Evolutionary conservation across 331 rosid genomes (phyloP), one percentile per base, ranked within the genome.

Genomic region (Pyrus hybrid): DNA sequence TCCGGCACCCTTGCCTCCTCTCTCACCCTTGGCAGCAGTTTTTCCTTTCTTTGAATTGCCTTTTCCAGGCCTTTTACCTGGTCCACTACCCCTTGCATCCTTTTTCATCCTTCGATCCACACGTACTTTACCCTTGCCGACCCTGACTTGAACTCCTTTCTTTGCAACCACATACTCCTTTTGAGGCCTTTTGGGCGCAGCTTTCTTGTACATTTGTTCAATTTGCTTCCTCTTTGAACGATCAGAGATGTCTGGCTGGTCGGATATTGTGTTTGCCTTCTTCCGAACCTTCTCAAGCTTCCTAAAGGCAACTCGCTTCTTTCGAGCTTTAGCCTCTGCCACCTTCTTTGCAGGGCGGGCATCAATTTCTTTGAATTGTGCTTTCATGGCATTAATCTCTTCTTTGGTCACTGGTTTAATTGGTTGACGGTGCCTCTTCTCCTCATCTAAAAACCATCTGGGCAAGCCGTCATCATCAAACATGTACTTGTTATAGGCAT

Each of bases 281-380:
- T 91, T 94, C 1, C 98, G 88, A 30, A 91, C 81, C 86, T 90
- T 91, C 88, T 94, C 98, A 21, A 94, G 96, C 77, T 86, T 88
- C 95, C 77, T 90, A 87, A 85, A 79, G 57, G 93, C 92, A 74
- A 23, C 89, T 11, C 91, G 96, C 74, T 94, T 94, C 88, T 91
- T 94, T 45, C 98, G 56, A 4, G 97, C 97, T 82, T 88, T 94
- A 18, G 98, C 96, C 85, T 94, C 82, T 0, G 95, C 97, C 9
- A 94, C 96, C 86, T 93, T 93, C 81, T 93, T 93, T 8, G 92
- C 91, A 16, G 98, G 95, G 32, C 98, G 86, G 68, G 98, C 92
- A 81, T 94, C 86, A 13, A 94, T 94, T 41, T 87, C 97, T 78
- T 90, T 94, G 28, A 88, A 94, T 29, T 91, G 98, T 4, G 93